Evolutionary conservation across 176 grass and related monocot species (phyloP), one percentile per base, ranked within the genome.

Genomic region (Elymus sibiricus): DNA sequence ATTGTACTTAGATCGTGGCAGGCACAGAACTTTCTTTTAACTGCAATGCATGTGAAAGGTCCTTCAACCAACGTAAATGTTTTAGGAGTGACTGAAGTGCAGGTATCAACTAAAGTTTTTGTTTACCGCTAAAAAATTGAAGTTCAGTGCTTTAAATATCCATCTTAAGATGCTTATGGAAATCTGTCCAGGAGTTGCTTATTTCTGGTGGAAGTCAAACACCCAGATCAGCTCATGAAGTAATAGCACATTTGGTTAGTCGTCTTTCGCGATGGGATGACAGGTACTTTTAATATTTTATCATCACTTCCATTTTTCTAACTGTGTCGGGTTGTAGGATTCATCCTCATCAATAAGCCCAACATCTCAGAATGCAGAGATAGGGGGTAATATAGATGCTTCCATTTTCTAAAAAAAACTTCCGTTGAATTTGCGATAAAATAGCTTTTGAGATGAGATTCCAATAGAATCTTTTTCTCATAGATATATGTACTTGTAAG

Each of bases 81-180:
- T 83, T 85, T 99, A 87, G 94, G 97, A 56, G 88, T 99, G 79
- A 99, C 97, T 94, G 97, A 99, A 94, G 94, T 99, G 37, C 92
- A 96, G 94, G 94, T 99, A 96, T 17, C 12, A 84, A 51, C 39
- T 71, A 35, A 9, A 22, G 55, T 58, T 58, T 21, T 58, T 22
- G 55, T 58, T 22, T 58, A 9, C 7, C 7, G 21, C 21, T 58
- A 22, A 58, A 58, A 56, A 58, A 22, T 1, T 58, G 19, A 80
- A 53, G 11, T 59, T 27, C 77, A 58, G 64, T 79, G n/a, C 34
- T 42, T 28, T 64, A 31, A 56, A 12, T 46, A 67, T 91, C 10
- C 25, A 77, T 46, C 31, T 35, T 49, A 73, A 60, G 60, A 38
- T 88, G 75, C 38, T 84, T 44, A 84, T 77, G 2, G 62, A 76